A percentile compares a stretch with the other conserved stretches of the same genome.
These are phyloP conservation scores for Candida sp. DNA, from an alignment of 1,139 yeast species.

Conservation along the genomic window DNA sequence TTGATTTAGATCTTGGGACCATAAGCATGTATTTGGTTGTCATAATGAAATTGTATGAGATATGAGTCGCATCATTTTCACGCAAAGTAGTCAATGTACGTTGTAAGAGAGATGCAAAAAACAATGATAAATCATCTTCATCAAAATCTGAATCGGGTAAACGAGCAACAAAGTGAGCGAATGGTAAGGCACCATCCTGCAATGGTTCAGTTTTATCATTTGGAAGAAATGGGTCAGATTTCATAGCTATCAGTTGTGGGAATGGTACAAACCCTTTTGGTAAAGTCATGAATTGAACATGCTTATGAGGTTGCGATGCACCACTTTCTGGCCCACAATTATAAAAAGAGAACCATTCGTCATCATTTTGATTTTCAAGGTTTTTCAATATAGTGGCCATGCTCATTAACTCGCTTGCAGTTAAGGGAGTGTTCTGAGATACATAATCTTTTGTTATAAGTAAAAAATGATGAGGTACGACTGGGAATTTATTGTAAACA, in stretches of 20 bases:
- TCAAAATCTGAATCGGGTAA: constrained; percentile 48
- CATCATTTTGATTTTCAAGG: constrained; percentile 17
- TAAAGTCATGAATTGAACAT: constrained; percentile 76
- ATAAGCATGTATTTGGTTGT: constrained; percentile 81
- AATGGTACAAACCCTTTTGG: constrained; percentile 59
- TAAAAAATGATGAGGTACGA: constrained; percentile 74
- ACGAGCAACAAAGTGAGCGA: constrained; percentile 78
- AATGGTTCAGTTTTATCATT: constrained; percentile 54
- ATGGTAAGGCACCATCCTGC: constrained; percentile 59
- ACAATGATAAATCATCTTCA: constrained; percentile 56
- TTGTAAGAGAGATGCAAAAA: constrained; percentile 68
- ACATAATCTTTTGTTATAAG: constrained; percentile 71
- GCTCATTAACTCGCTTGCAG: constrained; percentile 62
- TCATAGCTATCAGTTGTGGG: constrained; percentile 52
- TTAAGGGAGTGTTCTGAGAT: constrained; percentile 69
- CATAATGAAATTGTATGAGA: constrained; percentile 78
- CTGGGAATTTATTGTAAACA: constrained; percentile 83
- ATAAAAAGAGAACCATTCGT: constrained; percentile 67
- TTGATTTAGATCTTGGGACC: constrained; percentile 66
- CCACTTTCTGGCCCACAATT: constrained; percentile 89
- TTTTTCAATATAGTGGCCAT: constrained; percentile 48
- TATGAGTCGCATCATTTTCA: constrained; percentile 39
- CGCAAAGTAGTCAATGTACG: constrained; percentile 65
- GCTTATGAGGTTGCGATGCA: constrained; percentile 92
- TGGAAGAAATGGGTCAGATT: constrained; percentile 53